Conservation (phyloP, 352 stramenopile species). For the Pythium brachiatum region DNA sequence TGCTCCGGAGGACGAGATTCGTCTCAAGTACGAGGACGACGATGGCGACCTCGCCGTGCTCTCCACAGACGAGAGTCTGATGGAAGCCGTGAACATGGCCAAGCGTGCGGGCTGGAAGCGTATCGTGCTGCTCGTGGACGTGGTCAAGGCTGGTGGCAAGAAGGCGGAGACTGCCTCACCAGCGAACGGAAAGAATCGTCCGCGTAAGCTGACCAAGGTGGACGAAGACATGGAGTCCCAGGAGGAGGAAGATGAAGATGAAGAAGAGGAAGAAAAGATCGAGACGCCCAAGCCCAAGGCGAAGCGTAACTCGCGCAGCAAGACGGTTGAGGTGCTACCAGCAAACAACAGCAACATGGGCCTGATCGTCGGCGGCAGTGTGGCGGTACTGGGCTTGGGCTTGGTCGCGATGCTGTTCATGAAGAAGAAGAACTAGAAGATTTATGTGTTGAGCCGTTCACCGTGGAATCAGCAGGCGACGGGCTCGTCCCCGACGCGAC, state of each 20-base stretch:
- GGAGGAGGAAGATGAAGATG: slow-evolving; percentile 42
- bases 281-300: slow-evolving; percentile 41
- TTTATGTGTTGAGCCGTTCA: slow-evolving; percentile 13
- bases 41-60: slow-evolving; percentile 84
- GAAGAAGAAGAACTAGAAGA: slow-evolving; percentile 55
- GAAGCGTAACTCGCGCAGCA: slow-evolving; percentile 11
- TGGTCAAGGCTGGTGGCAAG: slow-evolving; percentile 46
- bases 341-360: slow-evolving; percentile 19
- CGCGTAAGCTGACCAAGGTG: slow-evolving; percentile 74
- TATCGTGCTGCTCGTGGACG: slow-evolving; percentile 78
- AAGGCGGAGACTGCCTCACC: slow-evolving; percentile 30
- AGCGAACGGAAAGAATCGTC: slow-evolving; percentile 22
- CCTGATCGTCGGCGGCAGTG: slow-evolving; percentile 23
- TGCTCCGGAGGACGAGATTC: slow-evolving; percentile 50
- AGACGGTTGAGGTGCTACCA: neutral
- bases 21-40: slow-evolving; percentile 87
- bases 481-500: neutral
- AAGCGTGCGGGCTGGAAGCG: slow-evolving; percentile 83
- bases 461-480: neutral
- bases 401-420: slow-evolving; percentile 56
- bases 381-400: slow-evolving; percentile 43
- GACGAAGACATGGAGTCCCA: slow-evolving; percentile 65
- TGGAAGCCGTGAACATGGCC: slow-evolving; percentile 86
- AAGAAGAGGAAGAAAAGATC: slow-evolving; percentile 22
- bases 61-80: slow-evolving; percentile 80